Evolutionary conservation across 176 grass and related monocot genomes (phyloP), one percentile per base, ranked within the genome.

Genomic region (Musa beccarii): DNA sequence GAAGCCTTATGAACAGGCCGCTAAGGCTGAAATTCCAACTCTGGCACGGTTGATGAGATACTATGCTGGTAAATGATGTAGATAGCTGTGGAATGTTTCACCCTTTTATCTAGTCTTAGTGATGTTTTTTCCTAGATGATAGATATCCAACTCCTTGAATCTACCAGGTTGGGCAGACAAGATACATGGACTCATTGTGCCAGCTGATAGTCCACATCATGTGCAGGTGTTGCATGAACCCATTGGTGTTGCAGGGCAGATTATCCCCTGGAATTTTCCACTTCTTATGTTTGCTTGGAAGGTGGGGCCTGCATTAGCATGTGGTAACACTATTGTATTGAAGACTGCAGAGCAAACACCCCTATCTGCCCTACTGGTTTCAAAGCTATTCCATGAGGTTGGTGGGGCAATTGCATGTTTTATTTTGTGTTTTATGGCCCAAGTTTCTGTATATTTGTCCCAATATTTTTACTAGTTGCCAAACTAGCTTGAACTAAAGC

Each of bases 251-350:
- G 90, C 74, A 0, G 94, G 90, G 0, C 90, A 98, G 83, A 87
- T 98, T 75, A 91, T 98, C 73, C 94, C 94, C 9, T 93, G 88
- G 94, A 93, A 98, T 80, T 93, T 93, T 78, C 88, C 94, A 53
- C 88, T 98, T 51, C 84, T 93, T 75, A 91, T 98, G 86, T 98
- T 82, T 78, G 90, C 84, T 1, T 98, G 94, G 94, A 98, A 98
- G 75, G 82, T 98, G 59, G 90, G 86, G 8, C 90, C 95, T 3
- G 95, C 95, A 50, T 69, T 93, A n/a, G 95, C 95, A 12, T 93
- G 90, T 20, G 95, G 95, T 54, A 98, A 98, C 84, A 29, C 86
- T 64, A 86, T 98, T 11, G 90, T 98, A 56, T 84, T 98, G 43
- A 98, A 98, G 85, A 78, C 90, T 21, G 88, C 94, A 68, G 88